Evolutionary conservation across 2,329 filamentous ascomycete genomes (phyloP), one percentile per base, ranked within the genome.

Genomic region (Lachnellula subtilissima): DNA sequence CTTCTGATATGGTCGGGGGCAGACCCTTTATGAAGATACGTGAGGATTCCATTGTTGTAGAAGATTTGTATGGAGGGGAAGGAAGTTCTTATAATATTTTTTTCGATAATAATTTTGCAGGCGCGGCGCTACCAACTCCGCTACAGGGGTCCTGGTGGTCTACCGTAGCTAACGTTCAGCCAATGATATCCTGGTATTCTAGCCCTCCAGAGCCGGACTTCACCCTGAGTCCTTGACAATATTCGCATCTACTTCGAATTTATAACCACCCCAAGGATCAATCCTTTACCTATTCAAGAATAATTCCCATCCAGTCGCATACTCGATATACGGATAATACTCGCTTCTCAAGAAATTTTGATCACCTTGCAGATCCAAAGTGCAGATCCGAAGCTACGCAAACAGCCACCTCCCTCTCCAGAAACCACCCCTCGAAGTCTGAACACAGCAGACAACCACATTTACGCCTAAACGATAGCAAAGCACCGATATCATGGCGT

Each of bases 1-100:
- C 85, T 74, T 95, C 91, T 12, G 85, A 87, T 67, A 96, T 87
- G 54, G 83, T 89, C 36, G 91, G 91, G 48, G 94, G 94, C 57
- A 99, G 78, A 59, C 92, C 80, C 82, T 88, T 80, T 82, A 97
- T 76, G 76, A 95, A 88, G 49, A 88, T 78, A 62, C 81, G 85
- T 72, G 89, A 94, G 73, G 80, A 70, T 45, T 61, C 65, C 64
- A 69, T 68, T 14, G 28, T 58, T 50, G 52, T 48, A 45, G 37
- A 22, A 48, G 32, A 46, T 45, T 35, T 25, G 32, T n/a, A 28
- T 32, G 15, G 12, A 25, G 36, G 40, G 32, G 36, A 37, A 17
- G 47, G n/a, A 32, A 22, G 19, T 14, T 22, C 12, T 15, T 19
- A 17, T 12, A 48, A 22, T 17, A 45, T 12, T 45, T 23, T 23